Evolutionary conservation across 306 rosid species (phyloP).

Genomic region (Crotalaria pallida): DNA sequence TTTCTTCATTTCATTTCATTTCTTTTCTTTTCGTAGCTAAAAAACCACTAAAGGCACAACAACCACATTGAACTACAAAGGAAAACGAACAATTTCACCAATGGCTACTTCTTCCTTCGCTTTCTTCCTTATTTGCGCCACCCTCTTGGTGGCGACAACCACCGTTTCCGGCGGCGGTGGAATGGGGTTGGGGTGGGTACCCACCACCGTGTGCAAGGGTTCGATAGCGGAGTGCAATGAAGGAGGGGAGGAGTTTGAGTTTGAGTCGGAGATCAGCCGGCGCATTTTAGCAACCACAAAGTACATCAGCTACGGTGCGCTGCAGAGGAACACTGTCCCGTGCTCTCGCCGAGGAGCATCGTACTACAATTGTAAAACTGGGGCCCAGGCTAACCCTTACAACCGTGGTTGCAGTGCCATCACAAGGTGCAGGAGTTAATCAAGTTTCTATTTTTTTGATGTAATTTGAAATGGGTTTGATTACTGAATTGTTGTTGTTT

Average conservation of each 20-base stretch:
- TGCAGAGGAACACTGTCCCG: constrained; percentile 79
- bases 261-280: constrained; percentile 67
- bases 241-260: constrained; percentile 54
- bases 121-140: constrained; percentile 45
- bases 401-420: constrained; percentile 86
- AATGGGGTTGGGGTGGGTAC: constrained; percentile 21
- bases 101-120: constrained; percentile 42
- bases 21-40: too few species aligned
- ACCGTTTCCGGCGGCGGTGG: constrained; percentile 37
- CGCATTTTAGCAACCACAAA: constrained; percentile 66
- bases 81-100: not conserved
- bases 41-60: not conserved
- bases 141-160: constrained; percentile 20
- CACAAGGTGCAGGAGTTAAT: constrained; percentile 87
- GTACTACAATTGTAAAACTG: constrained; percentile 83
- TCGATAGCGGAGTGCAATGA: constrained; percentile 54
- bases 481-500: constrained; percentile 33
- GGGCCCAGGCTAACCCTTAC: constrained; percentile 90
- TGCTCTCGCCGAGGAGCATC: constrained; percentile 92
- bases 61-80: not conserved
- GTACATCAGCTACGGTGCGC: constrained; percentile 85
- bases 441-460: not conserved
- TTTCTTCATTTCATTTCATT: not conserved
- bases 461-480: constrained; percentile 30
- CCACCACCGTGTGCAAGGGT: constrained; percentile 42